phyloP scores from a whole-genome alignment of 305 asterid genomes.

The Andrographis paniculata region DNA sequence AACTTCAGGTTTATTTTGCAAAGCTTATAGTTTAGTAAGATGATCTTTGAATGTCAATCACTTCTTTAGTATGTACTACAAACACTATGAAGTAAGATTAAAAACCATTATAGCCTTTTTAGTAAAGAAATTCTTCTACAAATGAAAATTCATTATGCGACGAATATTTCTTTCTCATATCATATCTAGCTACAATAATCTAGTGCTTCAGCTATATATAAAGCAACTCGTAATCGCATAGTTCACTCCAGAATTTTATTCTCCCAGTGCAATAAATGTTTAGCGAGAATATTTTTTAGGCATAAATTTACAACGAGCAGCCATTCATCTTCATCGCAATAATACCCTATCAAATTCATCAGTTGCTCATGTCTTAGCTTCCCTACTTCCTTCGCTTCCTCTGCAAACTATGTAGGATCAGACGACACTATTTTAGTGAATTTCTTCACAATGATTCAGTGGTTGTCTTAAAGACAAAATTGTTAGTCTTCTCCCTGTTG shows the following conservation, averaged over 20 bases:
- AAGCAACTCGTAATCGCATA: conserved; percentile 92
- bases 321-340: conserved; percentile 94
- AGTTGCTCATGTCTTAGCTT: conserved; percentile 84
- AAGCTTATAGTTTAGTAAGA: conserved; percentile 64
- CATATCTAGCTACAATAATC: conserved; percentile 92
- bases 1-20: conserved; percentile 86
- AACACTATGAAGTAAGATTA: conserved; percentile 87
- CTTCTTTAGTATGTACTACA: conserved; percentile 91
- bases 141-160: conserved; percentile 87
- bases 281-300: conserved; percentile 92
- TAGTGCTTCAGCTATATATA: conserved; percentile 90
- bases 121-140: conserved; percentile 85
- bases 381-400: conserved; percentile 90
- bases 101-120: conserved; percentile 92
- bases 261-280: conserved; percentile 98
- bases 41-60: conserved; percentile 82
- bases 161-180: conserved; percentile 86
- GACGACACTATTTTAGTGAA: conserved; percentile 85
- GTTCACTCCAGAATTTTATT: conserved; percentile 97
- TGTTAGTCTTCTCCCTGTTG: conserved; percentile 84
- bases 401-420: conserved; percentile 89
- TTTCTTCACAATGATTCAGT: conserved; percentile 81
- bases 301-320: conserved; percentile 95
- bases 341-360: conserved; percentile 90
- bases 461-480: conserved; percentile 58